Base-by-base conservation (phyloP, 148 eudicot genomes). In the Tetragonia tetragonoides region DNA sequence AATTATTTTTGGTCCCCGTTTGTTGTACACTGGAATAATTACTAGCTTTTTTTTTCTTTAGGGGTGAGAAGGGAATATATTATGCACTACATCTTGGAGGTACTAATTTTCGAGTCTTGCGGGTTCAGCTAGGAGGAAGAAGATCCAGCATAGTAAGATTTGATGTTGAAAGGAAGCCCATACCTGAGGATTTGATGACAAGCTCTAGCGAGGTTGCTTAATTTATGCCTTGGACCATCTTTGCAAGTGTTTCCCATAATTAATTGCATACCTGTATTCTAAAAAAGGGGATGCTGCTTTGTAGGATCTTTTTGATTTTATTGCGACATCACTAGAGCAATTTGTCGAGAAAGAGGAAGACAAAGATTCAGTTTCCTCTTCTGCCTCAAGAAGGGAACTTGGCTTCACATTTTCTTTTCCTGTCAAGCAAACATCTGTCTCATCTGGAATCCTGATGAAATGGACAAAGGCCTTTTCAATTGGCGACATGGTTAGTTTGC, bases 371-470 rank as follows among this genome's bases (percentile, higher is more conserved):
- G 87, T 82, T 68, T 63, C 28, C 65, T 80, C 89, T 75, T 63
- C 84, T 64, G 75, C 42, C 46, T 76, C 83, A 72, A 87, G 77
- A 78, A 89, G 88, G 76, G 91, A 90, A 80, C 90, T 95, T 65
- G 97, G 99, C 63, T 88, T 93, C 74, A 91, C 99, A 68, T 95
- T 95, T 72, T 93, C 99, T 46, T 95, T 92, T 82, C 99, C 99
- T n/a, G 88, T 93, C 79, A 95, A 86, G 81, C 97, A 95, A 86
- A 84, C 73, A 40, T 91, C 97, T 65, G 83, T 90, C 16, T 81
- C 89, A 39, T 91, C 99, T 0, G 99, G 99, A 60, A 81, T 79
- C 68, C 78, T 95, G 65, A 86, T 91, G 49, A 93, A 87, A 81
- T 95, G 96, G 99, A 91, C 97, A 3, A 95, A 95, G 80, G 97